phyloP scores from a whole-genome alignment of 345 rosid species.

The Rhodomyrtus tomentosa region DNA sequence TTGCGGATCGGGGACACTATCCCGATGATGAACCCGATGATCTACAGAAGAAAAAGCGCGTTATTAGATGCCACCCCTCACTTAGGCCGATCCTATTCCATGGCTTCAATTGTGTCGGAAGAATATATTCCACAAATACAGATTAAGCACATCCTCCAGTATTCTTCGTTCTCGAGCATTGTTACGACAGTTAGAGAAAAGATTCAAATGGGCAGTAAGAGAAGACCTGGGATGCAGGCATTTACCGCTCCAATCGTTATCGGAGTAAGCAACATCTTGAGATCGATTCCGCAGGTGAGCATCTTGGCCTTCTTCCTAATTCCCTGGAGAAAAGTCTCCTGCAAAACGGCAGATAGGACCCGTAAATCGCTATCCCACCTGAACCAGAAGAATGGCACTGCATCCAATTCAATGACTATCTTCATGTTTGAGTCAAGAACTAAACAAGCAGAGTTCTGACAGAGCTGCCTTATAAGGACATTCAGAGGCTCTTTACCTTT shows the following conservation, averaged over 20 bases:
- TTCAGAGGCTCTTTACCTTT: background rate
- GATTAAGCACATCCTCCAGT: background rate
- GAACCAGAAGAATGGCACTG: background rate
- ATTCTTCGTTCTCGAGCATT: background rate
- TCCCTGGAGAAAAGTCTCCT: background rate
- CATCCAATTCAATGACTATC: background rate
- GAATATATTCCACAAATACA: background rate
- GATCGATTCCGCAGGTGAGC: constrained; percentile 4
- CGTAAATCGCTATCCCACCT: background rate
- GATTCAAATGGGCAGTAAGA: background rate
- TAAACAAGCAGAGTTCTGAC: background rate
- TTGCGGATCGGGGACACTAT: constrained; percentile 16
- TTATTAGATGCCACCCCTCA: background rate
- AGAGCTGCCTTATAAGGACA: background rate
- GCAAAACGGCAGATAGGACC: background rate
- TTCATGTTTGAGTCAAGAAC: background rate
- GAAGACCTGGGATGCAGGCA: background rate
- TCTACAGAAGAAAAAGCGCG: constrained; percentile 6
- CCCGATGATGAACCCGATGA: constrained; percentile 25
- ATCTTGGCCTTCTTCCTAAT: background rate
- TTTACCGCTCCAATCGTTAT: constrained; percentile 23
- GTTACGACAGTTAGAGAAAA: background rate
- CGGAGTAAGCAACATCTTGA: constrained; percentile 22
- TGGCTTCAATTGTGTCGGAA: background rate
- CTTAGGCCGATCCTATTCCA: background rate